phyloP scores from a whole-genome alignment of 306 rosid genomes.

The Cucumis cinereus region DNA sequence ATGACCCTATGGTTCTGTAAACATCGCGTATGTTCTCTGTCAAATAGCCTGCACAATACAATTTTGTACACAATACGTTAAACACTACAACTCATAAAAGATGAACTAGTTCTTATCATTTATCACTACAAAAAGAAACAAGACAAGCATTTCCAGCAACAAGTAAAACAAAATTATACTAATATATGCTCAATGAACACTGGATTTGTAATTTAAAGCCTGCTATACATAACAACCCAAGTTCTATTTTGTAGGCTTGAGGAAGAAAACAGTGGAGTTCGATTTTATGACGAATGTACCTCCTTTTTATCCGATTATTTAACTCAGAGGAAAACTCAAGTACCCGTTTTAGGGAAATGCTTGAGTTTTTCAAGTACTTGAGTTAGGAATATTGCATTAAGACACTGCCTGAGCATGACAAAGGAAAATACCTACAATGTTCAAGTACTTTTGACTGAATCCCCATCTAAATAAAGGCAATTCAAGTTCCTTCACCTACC shows the following conservation, averaged over 20 bases:
- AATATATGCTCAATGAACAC: neutral
- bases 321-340: neutral
- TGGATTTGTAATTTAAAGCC: neutral
- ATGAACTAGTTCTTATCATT: neutral
- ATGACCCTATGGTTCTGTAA: slow-evolving; percentile 54
- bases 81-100: neutral
- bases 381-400: neutral
- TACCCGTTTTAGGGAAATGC: no score
- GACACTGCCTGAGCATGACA: neutral
- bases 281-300: neutral
- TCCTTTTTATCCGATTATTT: neutral
- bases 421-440: neutral
- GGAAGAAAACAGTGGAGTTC: neutral
- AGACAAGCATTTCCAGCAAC: neutral
- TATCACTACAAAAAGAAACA: neutral
- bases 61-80: neutral
- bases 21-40: slow-evolving; percentile 38
- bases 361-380: no score
- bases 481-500: slow-evolving; percentile 31
- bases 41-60: slow-evolving; percentile 55
- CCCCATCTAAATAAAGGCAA: neutral
- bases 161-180: neutral
- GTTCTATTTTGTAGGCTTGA: neutral
- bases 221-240: neutral
- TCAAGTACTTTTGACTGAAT: neutral